Evolutionary conservation across 228 moss, liverwort and hornwort genomes (phyloP).

Genomic region (Sphagnum magellanicum): DNA sequence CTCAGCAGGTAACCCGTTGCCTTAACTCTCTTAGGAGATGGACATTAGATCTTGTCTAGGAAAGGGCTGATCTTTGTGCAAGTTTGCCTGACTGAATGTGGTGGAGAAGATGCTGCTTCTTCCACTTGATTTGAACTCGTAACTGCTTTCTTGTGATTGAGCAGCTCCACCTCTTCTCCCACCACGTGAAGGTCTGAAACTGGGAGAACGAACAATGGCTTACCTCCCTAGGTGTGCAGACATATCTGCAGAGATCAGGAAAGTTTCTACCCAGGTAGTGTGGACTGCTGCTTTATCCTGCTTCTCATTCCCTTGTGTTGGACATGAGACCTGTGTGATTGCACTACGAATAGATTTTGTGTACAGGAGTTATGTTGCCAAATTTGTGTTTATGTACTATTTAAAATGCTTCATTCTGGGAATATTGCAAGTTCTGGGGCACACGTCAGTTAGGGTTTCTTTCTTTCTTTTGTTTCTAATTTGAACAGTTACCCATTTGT

Average conservation of each 20-base stretch:
- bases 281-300: too few relatives aligned
- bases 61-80: background rate
- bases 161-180: constrained; percentile 83
- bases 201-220: constrained; percentile 89
- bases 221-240: constrained; percentile 95
- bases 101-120: too few relatives aligned
- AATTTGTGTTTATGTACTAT: too few relatives aligned
- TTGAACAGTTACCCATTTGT: background rate
- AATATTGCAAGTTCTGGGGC: too few relatives aligned
- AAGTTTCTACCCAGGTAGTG: constrained; percentile 69
- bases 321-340: background rate
- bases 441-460: background rate
- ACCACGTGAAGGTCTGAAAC: constrained; percentile 82
- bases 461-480: background rate
- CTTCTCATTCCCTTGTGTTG: too few relatives aligned
- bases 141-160: too few relatives aligned
- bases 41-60: background rate
- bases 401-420: too few relatives aligned
- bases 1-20: constrained; percentile 49
- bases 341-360: too few relatives aligned
- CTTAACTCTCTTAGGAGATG: background rate
- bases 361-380: too few relatives aligned
- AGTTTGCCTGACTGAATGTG: background rate
- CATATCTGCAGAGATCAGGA: constrained; percentile 62
- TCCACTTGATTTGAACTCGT: too few relatives aligned